A percentile compares a stretch with the other conserved stretches of the same genome.
Evolutionary conservation across 2,329 filamentous ascomycete species (phyloP).

Genomic region (Fusarium virguliforme): DNA sequence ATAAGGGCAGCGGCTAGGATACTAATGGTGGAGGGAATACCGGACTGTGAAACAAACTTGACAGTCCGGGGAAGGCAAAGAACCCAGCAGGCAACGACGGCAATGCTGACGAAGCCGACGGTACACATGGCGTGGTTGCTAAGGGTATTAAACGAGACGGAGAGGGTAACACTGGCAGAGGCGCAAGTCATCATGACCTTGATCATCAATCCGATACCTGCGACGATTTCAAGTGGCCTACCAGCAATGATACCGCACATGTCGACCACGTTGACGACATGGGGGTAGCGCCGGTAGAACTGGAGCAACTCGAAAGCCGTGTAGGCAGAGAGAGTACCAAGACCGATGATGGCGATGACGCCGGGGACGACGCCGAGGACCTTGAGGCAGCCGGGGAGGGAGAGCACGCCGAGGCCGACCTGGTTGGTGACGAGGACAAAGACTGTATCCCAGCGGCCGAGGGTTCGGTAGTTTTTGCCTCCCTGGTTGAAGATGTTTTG

Average conservation of each 20-base stretch:
- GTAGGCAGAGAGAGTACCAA: constrained; percentile 76
- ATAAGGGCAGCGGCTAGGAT: constrained; percentile 51
- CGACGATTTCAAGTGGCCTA: constrained; percentile 42
- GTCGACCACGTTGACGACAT: constrained; percentile 79
- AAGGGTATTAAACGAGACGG: constrained; percentile 78
- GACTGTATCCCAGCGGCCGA: constrained; percentile 49
- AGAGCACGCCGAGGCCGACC: constrained; percentile 65
- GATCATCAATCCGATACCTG: constrained; percentile 74
- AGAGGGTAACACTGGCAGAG: constrained; percentile 75
- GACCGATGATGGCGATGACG: constrained; percentile 77
- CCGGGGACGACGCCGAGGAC: constrained; percentile 77
- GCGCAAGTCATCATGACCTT: constrained; percentile 81
- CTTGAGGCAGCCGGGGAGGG: constrained; percentile 78
- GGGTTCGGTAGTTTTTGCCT: constrained; percentile 52
- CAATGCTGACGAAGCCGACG: constrained; percentile 74
- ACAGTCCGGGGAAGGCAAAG: constrained; percentile 78
- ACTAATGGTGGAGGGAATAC: constrained; percentile 50
- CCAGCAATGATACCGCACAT: constrained; percentile 71
- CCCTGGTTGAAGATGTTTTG: constrained; percentile 51
- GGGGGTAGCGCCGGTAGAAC: constrained; percentile 78
- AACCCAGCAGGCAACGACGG: constrained; percentile 71
- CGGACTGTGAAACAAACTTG: constrained; percentile 52
- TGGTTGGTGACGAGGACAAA: constrained; percentile 53
- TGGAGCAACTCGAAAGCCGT: constrained; percentile 66
- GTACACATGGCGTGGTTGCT: constrained; percentile 74